phyloP scores from a whole-genome alignment of 768 basidiomycete genomes.

The Leccinellum luteum region DNA sequence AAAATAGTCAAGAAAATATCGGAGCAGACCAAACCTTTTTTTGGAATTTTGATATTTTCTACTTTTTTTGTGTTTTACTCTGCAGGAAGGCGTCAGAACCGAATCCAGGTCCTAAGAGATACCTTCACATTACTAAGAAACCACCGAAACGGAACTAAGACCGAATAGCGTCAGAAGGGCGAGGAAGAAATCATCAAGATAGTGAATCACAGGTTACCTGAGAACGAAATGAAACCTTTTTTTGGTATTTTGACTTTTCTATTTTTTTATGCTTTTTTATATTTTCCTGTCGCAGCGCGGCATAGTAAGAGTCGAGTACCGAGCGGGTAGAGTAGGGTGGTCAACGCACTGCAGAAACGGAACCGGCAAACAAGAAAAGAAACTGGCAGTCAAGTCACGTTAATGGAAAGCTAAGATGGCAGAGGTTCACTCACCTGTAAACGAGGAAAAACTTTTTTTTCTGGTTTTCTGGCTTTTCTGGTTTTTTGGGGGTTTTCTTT shows the following conservation, averaged over 20 bases:
- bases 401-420: too few species aligned
- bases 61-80: background rate
- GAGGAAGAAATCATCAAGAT: too few species aligned
- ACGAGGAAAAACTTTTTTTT: background rate
- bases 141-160: background rate
- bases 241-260: too few species aligned
- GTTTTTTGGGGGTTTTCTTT: conserved; percentile 1
- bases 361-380: too few species aligned
- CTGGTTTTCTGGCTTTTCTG: background rate
- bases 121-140: background rate
- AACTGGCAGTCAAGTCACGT: too few species aligned
- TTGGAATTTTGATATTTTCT: background rate
- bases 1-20: background rate
- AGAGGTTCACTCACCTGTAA: background rate
- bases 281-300: too few species aligned
- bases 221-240: too few species aligned
- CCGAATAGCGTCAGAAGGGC: background rate
- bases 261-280: too few species aligned
- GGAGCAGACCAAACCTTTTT: background rate
- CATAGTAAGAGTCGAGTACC: too few species aligned
- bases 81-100: background rate
- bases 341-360: too few species aligned
- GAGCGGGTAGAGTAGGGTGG: too few species aligned
- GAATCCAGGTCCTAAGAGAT: background rate
- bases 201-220: too few species aligned